Base-by-base conservation (phyloP, 495 filamentous ascomycete genomes). In the Thozetella sp. region DNA sequence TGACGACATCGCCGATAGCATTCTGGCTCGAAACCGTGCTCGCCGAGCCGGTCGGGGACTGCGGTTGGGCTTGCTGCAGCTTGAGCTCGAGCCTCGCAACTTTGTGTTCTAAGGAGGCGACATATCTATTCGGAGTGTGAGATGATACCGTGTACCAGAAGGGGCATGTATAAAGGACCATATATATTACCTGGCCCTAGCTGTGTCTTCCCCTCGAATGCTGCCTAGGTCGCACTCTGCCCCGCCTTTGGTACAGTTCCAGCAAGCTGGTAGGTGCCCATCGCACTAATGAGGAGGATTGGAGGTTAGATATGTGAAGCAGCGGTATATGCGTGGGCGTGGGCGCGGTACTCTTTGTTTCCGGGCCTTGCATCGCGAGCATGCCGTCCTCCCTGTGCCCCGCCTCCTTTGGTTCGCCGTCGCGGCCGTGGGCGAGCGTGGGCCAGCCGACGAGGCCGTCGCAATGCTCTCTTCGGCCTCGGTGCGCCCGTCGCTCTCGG, bases 361-460 rank as follows among this genome's bases (percentile, higher is more conserved):
- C 57, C 80, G 65, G 11, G 66, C 77, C 64, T 83, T 79, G 68
- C 80, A 84, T 51, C 80, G 73, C 54, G 80, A 77, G 59, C 81
- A 84, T 12, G 78, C 78, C 10, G 79, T 84, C 51, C 81, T 69
- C 6, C 76, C 78, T 26, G 30, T 9, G 30, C 30, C 30, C 17
- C 17, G 6, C 17, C 30, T 37, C 30, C 30, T 37, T 17, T 37
- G 30, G 17, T 37, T 37, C 17, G 30, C 30, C 30, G 30, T 9
- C 17, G 30, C 6, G 17, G 9, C 17, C 30, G 30, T 9, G 30
- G 17, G 30, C 9, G 30, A 9, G 17, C 30, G n/a, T n/a, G n/a
- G 30, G 30, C 6, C 30, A 37, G 9, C 17, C 30, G 30, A 6
- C 30, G 30, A 17, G 6, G 30, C 9, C 17, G 30, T 37, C 6